Evolutionary conservation across 805 yeast genomes (phyloP).

Genomic region (Wickerhamomyces hampshirensis): DNA sequence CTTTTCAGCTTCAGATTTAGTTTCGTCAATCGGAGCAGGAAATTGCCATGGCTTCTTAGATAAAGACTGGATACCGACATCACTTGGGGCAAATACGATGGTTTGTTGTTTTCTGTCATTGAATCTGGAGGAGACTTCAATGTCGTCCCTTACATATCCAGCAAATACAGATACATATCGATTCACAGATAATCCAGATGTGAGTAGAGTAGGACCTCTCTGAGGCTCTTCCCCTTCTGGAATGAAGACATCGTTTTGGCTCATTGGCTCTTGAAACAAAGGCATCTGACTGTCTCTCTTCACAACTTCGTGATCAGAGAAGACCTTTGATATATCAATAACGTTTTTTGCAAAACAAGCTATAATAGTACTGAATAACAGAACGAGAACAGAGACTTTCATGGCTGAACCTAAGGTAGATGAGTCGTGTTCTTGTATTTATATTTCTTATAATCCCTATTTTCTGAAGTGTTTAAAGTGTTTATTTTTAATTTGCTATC

Average conservation of each 20-base stretch:
- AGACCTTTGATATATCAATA: conserved; percentile 3
- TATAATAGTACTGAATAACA: not conserved
- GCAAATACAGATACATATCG: conserved; percentile 57
- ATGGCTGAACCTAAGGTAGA: not conserved
- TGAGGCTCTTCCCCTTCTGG: conserved; percentile 27
- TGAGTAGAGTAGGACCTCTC: conserved; percentile 23
- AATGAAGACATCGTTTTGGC: conserved; percentile 8
- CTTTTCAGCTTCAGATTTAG: conserved; percentile 34
- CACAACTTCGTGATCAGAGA: conserved; percentile 2
- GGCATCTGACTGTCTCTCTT: conserved; percentile 9
- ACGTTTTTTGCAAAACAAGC: conserved; percentile 6
- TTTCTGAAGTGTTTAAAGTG: too few relatives aligned
- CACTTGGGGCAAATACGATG: conserved; percentile 68
- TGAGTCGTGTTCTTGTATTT: not conserved
- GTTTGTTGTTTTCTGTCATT: conserved; percentile 37
- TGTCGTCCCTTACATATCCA: conserved; percentile 63
- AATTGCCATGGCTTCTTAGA: conserved; percentile 77
- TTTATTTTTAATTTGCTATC: too few relatives aligned
- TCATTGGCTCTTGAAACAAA: conserved; percentile 16
- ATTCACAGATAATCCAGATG: conserved; percentile 28
- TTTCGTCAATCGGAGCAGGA: conserved; percentile 45
- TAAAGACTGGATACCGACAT: conserved; percentile 50
- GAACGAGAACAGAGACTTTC: conserved; percentile 2
- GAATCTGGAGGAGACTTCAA: conserved; percentile 42
- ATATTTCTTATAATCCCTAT: too few relatives aligned